These are phyloP conservation scores for Arachis hypogaea DNA, from an alignment of 306 rosid genomes.

Conservation along the genomic window DNA sequence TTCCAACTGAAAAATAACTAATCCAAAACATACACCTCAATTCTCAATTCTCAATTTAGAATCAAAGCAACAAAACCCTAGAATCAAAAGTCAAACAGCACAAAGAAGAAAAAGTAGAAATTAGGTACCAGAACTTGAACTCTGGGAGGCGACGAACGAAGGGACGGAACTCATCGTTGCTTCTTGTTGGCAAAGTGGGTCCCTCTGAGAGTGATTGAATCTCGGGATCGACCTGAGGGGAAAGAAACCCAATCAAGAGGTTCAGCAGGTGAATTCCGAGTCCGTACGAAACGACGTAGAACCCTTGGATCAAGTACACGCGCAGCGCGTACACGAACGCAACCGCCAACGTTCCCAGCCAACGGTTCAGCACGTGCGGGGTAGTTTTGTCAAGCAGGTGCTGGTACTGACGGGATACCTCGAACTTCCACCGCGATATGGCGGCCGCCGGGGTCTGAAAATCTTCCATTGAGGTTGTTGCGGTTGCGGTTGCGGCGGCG, in stretches of 20 bases:
- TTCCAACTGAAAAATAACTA: background rate
- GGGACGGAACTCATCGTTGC: slow-evolving; percentile 94
- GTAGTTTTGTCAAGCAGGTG: slow-evolving; percentile 77
- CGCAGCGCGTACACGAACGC: slow-evolving; percentile 71
- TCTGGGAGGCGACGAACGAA: slow-evolving; percentile 97
- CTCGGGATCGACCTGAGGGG: slow-evolving; percentile 98
- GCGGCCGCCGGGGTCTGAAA: slow-evolving; percentile 37
- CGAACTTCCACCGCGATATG: slow-evolving; percentile 61
- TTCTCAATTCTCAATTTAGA: background rate
- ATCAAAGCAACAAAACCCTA: slow-evolving; percentile 27
- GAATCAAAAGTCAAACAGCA: slow-evolving; percentile 7
- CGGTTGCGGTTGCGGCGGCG: slow-evolving; percentile 51
- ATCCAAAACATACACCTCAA: background rate
- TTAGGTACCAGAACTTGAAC: slow-evolving; percentile 84
- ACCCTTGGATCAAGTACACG: slow-evolving; percentile 78
- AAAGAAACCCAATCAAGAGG: slow-evolving; percentile 87
- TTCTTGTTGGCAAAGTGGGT: slow-evolving; percentile 78
- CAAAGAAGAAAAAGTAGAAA: background rate
- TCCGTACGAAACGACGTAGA: slow-evolving; percentile 91
- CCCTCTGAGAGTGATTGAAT: slow-evolving; percentile 63
- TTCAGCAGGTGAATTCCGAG: slow-evolving; percentile 91
- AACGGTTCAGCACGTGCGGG: slow-evolving; percentile 73
- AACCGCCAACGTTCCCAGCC: slow-evolving; percentile 63
- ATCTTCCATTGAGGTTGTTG: slow-evolving; percentile 16
- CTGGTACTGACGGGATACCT: slow-evolving; percentile 64